Evolutionary conservation across 2,329 filamentous ascomycete genomes (phyloP).

Genomic region (Pseudopithomyces maydicus): DNA sequence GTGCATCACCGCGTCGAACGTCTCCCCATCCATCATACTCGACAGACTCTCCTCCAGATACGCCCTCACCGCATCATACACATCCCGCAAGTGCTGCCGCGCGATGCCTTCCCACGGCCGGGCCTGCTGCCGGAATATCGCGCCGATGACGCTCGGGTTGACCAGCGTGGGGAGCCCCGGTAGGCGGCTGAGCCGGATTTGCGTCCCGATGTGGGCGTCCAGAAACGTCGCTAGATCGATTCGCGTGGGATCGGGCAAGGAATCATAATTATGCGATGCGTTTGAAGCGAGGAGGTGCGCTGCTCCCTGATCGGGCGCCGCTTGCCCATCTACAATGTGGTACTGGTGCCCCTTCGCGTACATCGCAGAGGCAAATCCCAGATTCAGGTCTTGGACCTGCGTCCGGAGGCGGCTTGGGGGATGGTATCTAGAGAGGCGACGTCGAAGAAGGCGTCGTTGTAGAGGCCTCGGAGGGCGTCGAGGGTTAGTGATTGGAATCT

Average conservation of each 20-base stretch:
- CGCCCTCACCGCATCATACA: conserved; percentile 21
- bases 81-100: conserved; percentile 14
- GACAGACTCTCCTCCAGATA: conserved; percentile 22
- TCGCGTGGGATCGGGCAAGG: conserved; percentile 9
- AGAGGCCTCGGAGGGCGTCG: conserved; percentile 27
- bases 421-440: conserved; percentile 10
- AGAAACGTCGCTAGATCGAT: conserved; percentile 23
- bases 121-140: conserved; percentile 30
- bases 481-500: conserved; percentile 25
- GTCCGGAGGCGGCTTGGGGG: conserved; percentile 38
- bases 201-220: conserved; percentile 16
- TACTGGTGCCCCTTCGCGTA: conserved; percentile 32
- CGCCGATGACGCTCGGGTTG: conserved; percentile 27
- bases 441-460: conserved; percentile 29
- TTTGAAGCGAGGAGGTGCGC: conserved; percentile 2
- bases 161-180: conserved; percentile 26
- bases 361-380: conserved; percentile 31
- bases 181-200: conserved; percentile 23
- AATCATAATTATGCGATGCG: conserved; percentile 15
- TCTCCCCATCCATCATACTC: conserved; percentile 23
- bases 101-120: conserved; percentile 25
- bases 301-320: not conserved
- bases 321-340: conserved; percentile 16
- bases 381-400: conserved; percentile 31
- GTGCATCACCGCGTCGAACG: conserved; percentile 18